Conservation (phyloP, 2,329 filamentous ascomycete genomes). For the Arthrobotrys iridis region DNA sequence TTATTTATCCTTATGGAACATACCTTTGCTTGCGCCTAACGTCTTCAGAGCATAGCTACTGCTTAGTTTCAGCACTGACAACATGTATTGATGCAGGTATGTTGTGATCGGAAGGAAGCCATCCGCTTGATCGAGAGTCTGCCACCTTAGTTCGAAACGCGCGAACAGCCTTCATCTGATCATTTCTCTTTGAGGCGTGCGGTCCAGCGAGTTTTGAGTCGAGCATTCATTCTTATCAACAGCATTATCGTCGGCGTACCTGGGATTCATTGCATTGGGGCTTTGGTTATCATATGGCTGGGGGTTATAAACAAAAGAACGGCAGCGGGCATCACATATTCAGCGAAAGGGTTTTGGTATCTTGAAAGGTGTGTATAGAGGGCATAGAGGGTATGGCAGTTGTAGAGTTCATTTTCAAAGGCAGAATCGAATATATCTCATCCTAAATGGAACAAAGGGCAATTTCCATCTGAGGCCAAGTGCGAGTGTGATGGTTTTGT, state of each 20-base stretch:
- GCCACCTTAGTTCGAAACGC: slow-evolving; percentile 23
- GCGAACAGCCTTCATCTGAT: slow-evolving; percentile 22
- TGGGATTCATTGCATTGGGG: slow-evolving; percentile 50
- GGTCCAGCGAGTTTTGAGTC: slow-evolving; percentile 42
- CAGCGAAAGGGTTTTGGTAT: slow-evolving; percentile 9
- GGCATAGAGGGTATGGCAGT: slow-evolving; percentile 27
- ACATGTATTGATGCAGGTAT: slow-evolving; percentile 31
- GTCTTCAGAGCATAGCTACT: background rate
- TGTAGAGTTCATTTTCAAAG: slow-evolving; percentile 24
- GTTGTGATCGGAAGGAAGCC: slow-evolving; percentile 51
- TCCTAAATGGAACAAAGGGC: slow-evolving; percentile 20
- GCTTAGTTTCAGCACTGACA: background rate
- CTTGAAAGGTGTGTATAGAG: slow-evolving; percentile 6
- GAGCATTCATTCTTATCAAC: slow-evolving; percentile 26
- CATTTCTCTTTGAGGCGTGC: slow-evolving; percentile 26
- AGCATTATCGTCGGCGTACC: slow-evolving; percentile 51
- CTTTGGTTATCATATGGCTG: slow-evolving; percentile 18
- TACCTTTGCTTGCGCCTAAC: background rate
- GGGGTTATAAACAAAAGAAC: slow-evolving; percentile 37
- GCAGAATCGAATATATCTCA: slow-evolving; percentile 30
- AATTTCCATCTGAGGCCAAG: slow-evolving; percentile 4
- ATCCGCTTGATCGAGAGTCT: slow-evolving; percentile 12
- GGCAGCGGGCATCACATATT: slow-evolving; percentile 14
- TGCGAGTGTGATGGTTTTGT: slow-evolving; percentile 29
- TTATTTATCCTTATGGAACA: background rate